Evolutionary conservation across 192 early-diverging fungal genomes (phyloP).

Genomic region (Coemansia furcata): DNA sequence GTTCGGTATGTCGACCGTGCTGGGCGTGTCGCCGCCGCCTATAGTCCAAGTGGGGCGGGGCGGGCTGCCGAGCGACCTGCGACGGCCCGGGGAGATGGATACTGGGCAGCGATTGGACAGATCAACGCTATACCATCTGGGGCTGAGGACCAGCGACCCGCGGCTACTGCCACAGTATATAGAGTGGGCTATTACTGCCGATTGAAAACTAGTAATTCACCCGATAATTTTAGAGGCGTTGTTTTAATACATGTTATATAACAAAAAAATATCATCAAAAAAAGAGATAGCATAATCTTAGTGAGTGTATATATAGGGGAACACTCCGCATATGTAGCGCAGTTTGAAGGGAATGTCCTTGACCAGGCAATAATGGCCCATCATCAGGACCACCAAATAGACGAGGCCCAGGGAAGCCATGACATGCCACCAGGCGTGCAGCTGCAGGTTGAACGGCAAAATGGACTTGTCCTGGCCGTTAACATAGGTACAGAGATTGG

Average conservation of each 20-base stretch:
- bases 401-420: constrained; percentile 59
- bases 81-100: constrained; percentile 17
- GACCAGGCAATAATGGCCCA: constrained; percentile 51
- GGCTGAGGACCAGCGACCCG: constrained; percentile 17
- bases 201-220: background rate
- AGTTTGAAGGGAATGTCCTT: constrained; percentile 39
- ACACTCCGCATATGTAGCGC: constrained; percentile 20
- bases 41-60: constrained; percentile 37
- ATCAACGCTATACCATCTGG: constrained; percentile 27
- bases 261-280: constrained; percentile 9
- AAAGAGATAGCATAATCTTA: background rate
- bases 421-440: constrained; percentile 67
- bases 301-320: constrained; percentile 39
- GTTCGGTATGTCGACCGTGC: constrained; percentile 20
- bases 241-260: background rate
- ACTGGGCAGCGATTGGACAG: constrained; percentile 20
- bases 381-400: constrained; percentile 57
- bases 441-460: constrained; percentile 56
- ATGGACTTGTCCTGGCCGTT: constrained; percentile 44
- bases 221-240: background rate
- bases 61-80: constrained; percentile 30
- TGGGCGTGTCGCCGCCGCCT: constrained; percentile 34
- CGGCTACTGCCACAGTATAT: constrained; percentile 21
- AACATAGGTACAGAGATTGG: constrained; percentile 48
- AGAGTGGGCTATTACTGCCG: background rate